Percentiles rank a stretch among this genome's conserved stretches.
These are phyloP conservation scores for Phytophthora vignae DNA, from an alignment of 352 stramenopile genomes.

Conservation along the genomic window DNA sequence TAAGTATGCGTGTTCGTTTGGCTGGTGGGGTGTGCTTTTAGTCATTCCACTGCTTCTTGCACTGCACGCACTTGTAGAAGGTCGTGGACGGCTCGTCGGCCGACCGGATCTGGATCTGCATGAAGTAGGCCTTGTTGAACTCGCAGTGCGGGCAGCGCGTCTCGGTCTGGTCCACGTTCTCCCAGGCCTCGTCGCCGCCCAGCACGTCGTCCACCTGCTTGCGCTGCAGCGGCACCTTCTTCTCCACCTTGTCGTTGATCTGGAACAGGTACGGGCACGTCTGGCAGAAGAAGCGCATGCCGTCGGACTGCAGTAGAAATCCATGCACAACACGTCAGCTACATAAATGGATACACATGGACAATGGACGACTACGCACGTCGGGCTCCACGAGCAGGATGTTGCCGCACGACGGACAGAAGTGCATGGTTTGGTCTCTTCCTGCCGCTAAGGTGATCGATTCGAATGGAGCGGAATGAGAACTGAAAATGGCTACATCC, in stretches of 20 bases:
- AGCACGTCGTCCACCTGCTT: conserved; percentile 99
- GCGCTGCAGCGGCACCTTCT: conserved; percentile 91
- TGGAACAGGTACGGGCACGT: conserved; percentile 91
- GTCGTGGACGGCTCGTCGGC: conserved; percentile 98
- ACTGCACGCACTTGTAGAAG: conserved; percentile 99
- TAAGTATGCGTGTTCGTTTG: too few species aligned
- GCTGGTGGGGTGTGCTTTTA: too few species aligned
- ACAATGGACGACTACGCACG: conserved; percentile 44
- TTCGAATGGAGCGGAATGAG: not conserved
- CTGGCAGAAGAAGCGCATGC: conserved; percentile 92
- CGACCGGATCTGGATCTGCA: conserved; percentile 99
- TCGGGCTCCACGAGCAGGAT: conserved; percentile 91
- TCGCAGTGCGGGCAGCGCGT: conserved; percentile 95
- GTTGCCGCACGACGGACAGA: conserved; percentile 92
- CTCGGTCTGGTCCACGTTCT: conserved; percentile 98
- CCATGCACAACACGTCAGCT: not conserved
- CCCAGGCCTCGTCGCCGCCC: conserved; percentile 96
- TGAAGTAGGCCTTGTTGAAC: conserved; percentile 98
- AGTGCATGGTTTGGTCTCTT: conserved; percentile 68
- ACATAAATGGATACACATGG: not conserved
- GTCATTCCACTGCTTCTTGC: conserved; percentile 97
- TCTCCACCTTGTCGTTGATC: conserved; percentile 90
- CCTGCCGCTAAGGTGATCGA: not conserved
- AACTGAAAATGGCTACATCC: not conserved
- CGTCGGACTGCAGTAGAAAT: conserved; percentile 58